Evolutionary conservation across 2,329 filamentous ascomycete species (phyloP).

Genomic region (Claviceps maximensis): DNA sequence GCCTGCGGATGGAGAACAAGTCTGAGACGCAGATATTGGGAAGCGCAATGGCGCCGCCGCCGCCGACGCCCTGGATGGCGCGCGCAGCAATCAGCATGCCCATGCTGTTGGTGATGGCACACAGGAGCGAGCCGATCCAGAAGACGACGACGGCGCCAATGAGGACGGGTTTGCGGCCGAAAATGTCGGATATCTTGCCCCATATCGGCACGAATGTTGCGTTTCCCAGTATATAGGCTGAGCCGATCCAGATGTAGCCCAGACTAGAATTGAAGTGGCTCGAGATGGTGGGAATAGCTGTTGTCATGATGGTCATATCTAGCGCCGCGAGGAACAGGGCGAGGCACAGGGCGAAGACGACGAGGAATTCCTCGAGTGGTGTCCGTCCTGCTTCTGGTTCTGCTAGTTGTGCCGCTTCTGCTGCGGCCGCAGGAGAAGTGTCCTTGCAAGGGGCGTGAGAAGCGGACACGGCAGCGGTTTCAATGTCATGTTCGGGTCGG

Average conservation of each 20-base stretch:
- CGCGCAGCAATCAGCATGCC: slow-evolving; percentile 40
- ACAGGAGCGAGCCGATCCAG: slow-evolving; percentile 40
- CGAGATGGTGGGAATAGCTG: slow-evolving; percentile 53
- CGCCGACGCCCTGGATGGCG: slow-evolving; percentile 43
- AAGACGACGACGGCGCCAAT: slow-evolving; percentile 38
- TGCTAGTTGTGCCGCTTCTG: neutral
- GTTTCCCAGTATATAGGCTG: slow-evolving; percentile 58
- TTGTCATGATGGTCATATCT: slow-evolving; percentile 51
- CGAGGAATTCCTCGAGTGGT: slow-evolving; percentile 23
- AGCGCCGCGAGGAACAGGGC: slow-evolving; percentile 40
- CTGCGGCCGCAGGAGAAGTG: neutral
- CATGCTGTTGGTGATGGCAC: slow-evolving; percentile 36
- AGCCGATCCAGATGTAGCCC: slow-evolving; percentile 69
- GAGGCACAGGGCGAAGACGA: slow-evolving; percentile 28
- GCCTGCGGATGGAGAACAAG: slow-evolving; percentile 36
- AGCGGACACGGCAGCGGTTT: slow-evolving; percentile 5
- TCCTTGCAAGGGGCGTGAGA: neutral
- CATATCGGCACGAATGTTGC: slow-evolving; percentile 55
- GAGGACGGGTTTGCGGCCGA: slow-evolving; percentile 42
- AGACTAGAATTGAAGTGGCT: slow-evolving; percentile 49
- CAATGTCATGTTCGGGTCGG: slow-evolving; percentile 1
- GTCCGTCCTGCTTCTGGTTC: slow-evolving; percentile 24
- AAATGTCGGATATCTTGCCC: slow-evolving; percentile 50
- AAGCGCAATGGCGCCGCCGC: slow-evolving; percentile 44
- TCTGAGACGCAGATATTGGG: slow-evolving; percentile 47